These are phyloP conservation scores for Venturia nashicola DNA, from an alignment of 2,329 filamentous ascomycete genomes.

Conservation along the genomic window DNA sequence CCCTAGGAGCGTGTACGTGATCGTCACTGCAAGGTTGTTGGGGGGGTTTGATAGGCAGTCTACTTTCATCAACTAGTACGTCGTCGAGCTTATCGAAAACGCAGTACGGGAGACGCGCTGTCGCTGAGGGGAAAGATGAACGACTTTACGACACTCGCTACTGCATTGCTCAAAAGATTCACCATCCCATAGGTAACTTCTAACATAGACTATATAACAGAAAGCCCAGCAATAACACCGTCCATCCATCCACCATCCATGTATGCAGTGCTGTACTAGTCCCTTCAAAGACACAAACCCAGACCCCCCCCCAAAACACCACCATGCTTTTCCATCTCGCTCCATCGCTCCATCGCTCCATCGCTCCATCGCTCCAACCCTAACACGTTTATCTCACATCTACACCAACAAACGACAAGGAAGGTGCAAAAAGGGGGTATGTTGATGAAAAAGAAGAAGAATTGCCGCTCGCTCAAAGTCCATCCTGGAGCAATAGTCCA, in stretches of 20 bases:
- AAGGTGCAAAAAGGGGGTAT: background rate
- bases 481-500: background rate
- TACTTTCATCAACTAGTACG: too few relatives aligned
- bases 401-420: background rate
- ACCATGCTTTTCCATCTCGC: conserved; percentile 1
- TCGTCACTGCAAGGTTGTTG: too few relatives aligned
- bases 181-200: background rate
- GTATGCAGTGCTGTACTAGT: background rate
- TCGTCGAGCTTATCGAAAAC: too few relatives aligned
- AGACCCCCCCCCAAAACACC: background rate
- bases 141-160: background rate
- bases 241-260: background rate
- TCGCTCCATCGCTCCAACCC: background rate
- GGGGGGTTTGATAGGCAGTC: too few relatives aligned
- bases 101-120: too few relatives aligned
- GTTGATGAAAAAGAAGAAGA: background rate
- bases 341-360: background rate
- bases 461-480: background rate
- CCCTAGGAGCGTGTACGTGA: too few relatives aligned
- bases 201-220: background rate
- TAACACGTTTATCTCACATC: background rate
- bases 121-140: too few relatives aligned
- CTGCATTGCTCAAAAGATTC: background rate
- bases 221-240: background rate
- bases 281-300: background rate